These are phyloP conservation scores for Tulasnella sp. DNA, from an alignment of 768 basidiomycete genomes.

Conservation along the genomic window DNA sequence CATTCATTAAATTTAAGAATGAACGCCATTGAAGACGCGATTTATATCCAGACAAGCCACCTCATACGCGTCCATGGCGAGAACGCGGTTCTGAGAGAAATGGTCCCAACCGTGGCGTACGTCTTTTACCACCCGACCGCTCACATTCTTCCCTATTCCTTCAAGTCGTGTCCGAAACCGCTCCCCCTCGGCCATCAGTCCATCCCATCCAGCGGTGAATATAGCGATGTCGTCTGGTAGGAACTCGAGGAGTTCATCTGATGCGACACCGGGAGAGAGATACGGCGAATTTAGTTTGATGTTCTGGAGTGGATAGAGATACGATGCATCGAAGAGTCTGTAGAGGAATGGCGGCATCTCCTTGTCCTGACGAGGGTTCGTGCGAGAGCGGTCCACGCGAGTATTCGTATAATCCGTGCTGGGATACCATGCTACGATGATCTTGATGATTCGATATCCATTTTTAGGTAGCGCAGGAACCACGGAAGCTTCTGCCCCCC, in stretches of 20 bases:
- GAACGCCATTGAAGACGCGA: too few relatives aligned
- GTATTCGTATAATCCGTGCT: conserved; percentile 19
- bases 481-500: too few relatives aligned
- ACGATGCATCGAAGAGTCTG: conserved; percentile 21
- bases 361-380: conserved; percentile 9
- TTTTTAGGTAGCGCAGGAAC: background rate
- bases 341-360: conserved; percentile 18
- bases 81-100: background rate
- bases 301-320: conserved; percentile 17
- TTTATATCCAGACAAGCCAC: conserved; percentile 15
- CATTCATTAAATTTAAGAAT: too few relatives aligned
- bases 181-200: conserved; percentile 21
- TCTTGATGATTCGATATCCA: conserved; percentile 6
- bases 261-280: conserved; percentile 19
- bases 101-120: conserved; percentile 23
- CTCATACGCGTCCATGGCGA: background rate
- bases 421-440: conserved; percentile 21
- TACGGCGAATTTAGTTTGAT: conserved; percentile 16
- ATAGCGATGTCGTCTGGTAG: conserved; percentile 21
- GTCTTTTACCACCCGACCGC: conserved; percentile 14
- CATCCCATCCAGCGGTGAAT: conserved; percentile 21
- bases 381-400: conserved; percentile 14
- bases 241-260: conserved; percentile 16
- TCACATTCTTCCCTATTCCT: conserved; percentile 18
- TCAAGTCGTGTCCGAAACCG: conserved; percentile 17